Base-by-base conservation (phyloP, 2,329 filamentous ascomycete species). In the Akanthomyces lecanii region DNA sequence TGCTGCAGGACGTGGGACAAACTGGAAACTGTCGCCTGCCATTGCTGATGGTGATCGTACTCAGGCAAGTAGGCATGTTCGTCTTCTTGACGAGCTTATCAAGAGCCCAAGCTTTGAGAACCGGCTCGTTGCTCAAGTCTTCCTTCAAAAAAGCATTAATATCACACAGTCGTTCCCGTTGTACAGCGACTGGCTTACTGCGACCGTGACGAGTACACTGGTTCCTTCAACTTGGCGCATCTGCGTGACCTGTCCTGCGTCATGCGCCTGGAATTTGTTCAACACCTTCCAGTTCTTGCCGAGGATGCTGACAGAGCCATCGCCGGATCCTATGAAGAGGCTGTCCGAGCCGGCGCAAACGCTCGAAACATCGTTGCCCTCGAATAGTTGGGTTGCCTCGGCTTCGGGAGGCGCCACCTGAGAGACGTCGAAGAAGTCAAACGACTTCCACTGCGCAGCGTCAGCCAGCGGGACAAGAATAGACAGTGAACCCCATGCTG, bases 391-490 rank as follows among this genome's bases (percentile, higher is more conserved):
- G 69, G 87, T 86, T 73, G 87, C 89, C 73, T 96, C 91, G 71
- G 89, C 89, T 75, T 96, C 89, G 69, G 85, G 85, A 71, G 93
- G 83, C 72, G 89, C 87, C 76, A 97, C 88, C 74, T 90, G 89
- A 74, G 87, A 87, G 76, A 96, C 92, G 78, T 97, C 92, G 85
- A 99, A 98, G 88, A 99, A 99, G 83, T 96, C 93, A 81, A 99
- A 99, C 70, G 90, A 89, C 90, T 97, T 97, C 94, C 95, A 98
- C 94, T 97, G 69, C 23, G 23, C 12, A 42, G 7, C 3, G 44
- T 62, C 44, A 62, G 52, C 42, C 5, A 18, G 16, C 16, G 16
- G 3, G n/a, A 40, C 25, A 11, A 33, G 7, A 8, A 14, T 7
- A 6, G 12, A 14, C 1, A 18, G 3, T 11, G 33, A 3, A n/a